Base-by-base conservation (phyloP, 305 asterid species). In the Solanum aculeatissimum region DNA sequence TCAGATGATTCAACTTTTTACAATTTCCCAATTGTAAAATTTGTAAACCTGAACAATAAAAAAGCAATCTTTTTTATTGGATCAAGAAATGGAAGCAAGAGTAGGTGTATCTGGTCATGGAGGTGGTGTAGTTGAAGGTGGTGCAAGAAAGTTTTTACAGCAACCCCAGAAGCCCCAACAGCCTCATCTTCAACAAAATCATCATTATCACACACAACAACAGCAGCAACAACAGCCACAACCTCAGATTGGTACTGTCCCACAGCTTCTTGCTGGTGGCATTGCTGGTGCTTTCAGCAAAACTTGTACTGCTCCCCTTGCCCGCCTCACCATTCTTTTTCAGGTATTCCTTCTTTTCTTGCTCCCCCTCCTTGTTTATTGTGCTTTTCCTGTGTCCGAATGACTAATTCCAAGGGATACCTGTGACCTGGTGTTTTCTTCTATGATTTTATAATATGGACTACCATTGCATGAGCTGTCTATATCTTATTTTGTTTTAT, bases 261-360 rank as follows among this genome's bases (percentile, higher is more conserved):
- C 95, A 83, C 99, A 97, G 90, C 98, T 95, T 60, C 93, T 97
- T 82, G 98, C 98, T 51, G 99, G 99, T 62, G 99, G 99, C 23
- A 86, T 97, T 35, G 99, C 99, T 66, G 99, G 99, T 70, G 99
- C 99, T 86, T 97, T 97, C 87, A 91, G 99, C 90, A 97, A 97
- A 89, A 97, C 99, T 7, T 97, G 98, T 86, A 97, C 99, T 74
- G 99, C 99, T 78, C 99, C 99, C 77, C 91, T 97, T 13, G 93
- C 98, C 82, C 97, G 99, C 12, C 95, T 97, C 86, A 95, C 99
- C 82, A 97, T 97, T 90, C 96, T 97, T 18, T 95, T 96, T 86
- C 99, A 58, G 65, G 65, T 58, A 58, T 58, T 58, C 65, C 15
- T 58, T 58, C 29, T 58, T 57, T 57, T 58, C 14, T 21, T 21